These are phyloP conservation scores for Mortierella polycephala DNA, from an alignment of 371 early-diverging fungal genomes.

Conservation along the genomic window DNA sequence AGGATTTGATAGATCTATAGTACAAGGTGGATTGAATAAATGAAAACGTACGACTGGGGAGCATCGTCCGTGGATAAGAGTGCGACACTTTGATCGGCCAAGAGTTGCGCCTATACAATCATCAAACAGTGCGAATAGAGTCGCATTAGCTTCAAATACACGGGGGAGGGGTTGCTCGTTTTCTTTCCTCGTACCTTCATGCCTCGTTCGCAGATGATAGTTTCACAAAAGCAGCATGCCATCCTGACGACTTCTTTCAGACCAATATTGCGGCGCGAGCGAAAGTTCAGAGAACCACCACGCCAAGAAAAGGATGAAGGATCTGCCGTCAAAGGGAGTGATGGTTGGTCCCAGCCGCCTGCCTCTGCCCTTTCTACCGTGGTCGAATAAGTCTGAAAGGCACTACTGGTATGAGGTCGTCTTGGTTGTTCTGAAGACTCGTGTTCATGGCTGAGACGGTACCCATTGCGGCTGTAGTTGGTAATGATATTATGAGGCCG, in stretches of 20 bases:
- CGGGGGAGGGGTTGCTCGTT: too few relatives aligned
- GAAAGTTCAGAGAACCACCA: not conserved
- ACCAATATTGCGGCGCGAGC: conserved; percentile 15
- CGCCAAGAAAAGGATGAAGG: not conserved
- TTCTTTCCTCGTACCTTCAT: conserved; percentile 75
- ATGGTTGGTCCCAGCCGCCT: conserved; percentile 17
- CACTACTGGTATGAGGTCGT: not conserved
- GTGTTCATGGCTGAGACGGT: not conserved
- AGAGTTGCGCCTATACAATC: conserved; percentile 41
- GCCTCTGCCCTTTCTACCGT: conserved; percentile 34
- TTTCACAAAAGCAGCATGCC: conserved; percentile 64
- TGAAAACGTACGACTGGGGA: conserved; percentile 71
- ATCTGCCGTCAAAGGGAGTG: not conserved
- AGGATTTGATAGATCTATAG: not conserved
- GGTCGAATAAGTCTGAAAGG: conserved; percentile 15
- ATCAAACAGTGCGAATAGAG: not conserved
- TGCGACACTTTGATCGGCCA: conserved; percentile 89
- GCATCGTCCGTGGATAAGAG: conserved; percentile 89
- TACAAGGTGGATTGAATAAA: not conserved
- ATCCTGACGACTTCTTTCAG: conserved; percentile 50
- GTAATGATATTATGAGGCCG: conserved; percentile 22
- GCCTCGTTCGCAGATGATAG: conserved; percentile 75
- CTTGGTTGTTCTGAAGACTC: not conserved
- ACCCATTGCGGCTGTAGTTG: not conserved
- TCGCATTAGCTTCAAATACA: not conserved